Evolutionary conservation across 2,329 filamentous ascomycete species (phyloP).

Genomic region (Fusarium chaquense): DNA sequence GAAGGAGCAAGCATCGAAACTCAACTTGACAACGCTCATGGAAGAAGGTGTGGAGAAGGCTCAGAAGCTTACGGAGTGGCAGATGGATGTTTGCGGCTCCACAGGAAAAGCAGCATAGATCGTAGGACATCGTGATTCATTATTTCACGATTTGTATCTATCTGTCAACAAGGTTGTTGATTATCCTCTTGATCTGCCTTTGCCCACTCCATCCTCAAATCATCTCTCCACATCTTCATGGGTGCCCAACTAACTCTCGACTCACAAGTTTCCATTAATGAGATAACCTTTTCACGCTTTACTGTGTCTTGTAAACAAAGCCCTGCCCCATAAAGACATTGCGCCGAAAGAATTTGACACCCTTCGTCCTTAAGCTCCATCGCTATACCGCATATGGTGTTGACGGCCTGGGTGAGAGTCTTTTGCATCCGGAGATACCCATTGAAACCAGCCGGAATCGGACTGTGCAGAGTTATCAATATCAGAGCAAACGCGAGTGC

Average conservation of each 20-base stretch:
- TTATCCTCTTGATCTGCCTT: background rate
- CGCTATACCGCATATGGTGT: background rate
- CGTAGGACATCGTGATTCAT: too few species aligned
- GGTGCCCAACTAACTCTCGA: background rate
- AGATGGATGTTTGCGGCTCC: background rate
- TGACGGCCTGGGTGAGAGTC: background rate
- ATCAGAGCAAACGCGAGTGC: accelerated
- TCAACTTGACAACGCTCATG: background rate
- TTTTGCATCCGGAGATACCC: background rate
- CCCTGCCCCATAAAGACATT: background rate
- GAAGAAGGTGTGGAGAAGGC: background rate
- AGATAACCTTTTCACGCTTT: background rate
- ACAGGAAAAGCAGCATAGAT: background rate
- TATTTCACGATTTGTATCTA: too few species aligned
- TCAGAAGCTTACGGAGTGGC: background rate
- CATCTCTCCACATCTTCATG: background rate
- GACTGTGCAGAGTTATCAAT: background rate
- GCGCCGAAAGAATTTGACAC: background rate
- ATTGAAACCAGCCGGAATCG: background rate
- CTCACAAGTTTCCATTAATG: background rate
- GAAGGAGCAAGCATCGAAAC: background rate
- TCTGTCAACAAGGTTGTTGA: background rate
- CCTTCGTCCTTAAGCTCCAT: background rate
- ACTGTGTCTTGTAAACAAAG: background rate
- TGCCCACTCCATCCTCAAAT: background rate